These are phyloP conservation scores for Solioccasus polychromus DNA, from an alignment of 768 basidiomycete genomes.

Conservation along the genomic window DNA sequence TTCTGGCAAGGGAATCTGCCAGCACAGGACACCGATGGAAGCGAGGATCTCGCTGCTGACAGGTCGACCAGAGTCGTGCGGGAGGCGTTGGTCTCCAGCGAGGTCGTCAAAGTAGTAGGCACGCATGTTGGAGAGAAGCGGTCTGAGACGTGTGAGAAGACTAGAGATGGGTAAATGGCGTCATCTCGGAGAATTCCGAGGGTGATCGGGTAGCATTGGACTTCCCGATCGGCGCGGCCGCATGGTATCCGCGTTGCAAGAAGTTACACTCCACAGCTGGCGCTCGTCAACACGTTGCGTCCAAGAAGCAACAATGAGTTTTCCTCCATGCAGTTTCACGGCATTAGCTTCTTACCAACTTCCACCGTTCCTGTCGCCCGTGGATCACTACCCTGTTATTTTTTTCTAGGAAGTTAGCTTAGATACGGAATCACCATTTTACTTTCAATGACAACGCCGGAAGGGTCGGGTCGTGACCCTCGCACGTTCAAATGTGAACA, in stretches of 20 bases:
- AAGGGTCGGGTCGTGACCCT: not conserved
- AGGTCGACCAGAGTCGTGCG: constrained; percentile 67
- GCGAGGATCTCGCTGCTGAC: constrained; percentile 50
- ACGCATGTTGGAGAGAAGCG: constrained; percentile 61
- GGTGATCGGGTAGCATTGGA: no score
- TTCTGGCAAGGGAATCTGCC: constrained; percentile 60
- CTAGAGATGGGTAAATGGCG: not conserved
- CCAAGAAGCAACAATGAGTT: no score
- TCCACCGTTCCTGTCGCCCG: no score
- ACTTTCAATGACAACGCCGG: constrained; percentile 7
- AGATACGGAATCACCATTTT: no score
- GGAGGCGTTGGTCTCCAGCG: constrained; percentile 77
- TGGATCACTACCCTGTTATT: no score
- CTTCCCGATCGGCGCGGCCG: no score
- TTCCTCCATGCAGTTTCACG: no score
- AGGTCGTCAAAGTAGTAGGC: constrained; percentile 75
- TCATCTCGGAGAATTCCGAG: no score
- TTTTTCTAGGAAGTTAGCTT: no score
- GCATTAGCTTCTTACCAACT: not conserved
- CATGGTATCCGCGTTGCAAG: no score
- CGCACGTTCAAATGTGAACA: constrained; percentile 5
- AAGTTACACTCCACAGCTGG: no score
- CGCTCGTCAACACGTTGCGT: not conserved
- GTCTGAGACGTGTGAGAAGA: no score
- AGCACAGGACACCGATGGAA: constrained; percentile 62